phyloP scores from a whole-genome alignment of 148 eudicot genomes.

The Salicornia ramosissima region DNA sequence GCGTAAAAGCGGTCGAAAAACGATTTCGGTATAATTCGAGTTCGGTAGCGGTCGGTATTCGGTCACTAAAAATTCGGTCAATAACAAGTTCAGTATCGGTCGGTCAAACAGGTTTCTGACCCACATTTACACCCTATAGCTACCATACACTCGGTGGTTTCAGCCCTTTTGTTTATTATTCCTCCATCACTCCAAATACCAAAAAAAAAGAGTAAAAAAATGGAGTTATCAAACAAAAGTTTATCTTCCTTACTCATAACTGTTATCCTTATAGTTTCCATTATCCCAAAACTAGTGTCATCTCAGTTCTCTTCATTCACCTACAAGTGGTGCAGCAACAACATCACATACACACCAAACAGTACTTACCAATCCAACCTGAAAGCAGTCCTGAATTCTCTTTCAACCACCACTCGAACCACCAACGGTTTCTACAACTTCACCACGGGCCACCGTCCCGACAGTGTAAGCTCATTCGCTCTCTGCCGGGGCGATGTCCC shows the following conservation, averaged over 20 bases:
- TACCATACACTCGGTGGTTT: too few relatives aligned
- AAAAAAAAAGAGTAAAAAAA: too few relatives aligned
- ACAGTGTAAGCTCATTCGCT: slow-evolving; percentile 19
- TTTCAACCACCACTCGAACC: slow-evolving; percentile 7
- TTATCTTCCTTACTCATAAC: background rate
- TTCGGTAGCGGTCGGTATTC: too few relatives aligned
- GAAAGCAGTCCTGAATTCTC: slow-evolving; percentile 8
- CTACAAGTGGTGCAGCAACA: background rate
- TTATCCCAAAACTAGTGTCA: background rate
- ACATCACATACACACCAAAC: slow-evolving; percentile 14
- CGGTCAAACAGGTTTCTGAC: too few relatives aligned
- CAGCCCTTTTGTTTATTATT: too few relatives aligned
- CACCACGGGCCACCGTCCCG: slow-evolving; percentile 14
- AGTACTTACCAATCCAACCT: slow-evolving; percentile 25
- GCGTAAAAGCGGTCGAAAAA: too few relatives aligned
- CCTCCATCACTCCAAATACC: too few relatives aligned
- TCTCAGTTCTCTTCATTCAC: background rate
- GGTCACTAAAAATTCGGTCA: too few relatives aligned
- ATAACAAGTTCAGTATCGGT: too few relatives aligned
- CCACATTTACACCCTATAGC: too few relatives aligned
- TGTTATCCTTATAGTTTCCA: background rate
- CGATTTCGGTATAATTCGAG: too few relatives aligned
- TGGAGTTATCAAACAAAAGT: background rate
- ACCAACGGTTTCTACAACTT: slow-evolving; percentile 26
- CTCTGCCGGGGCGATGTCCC: slow-evolving; percentile 29